A percentile compares a stretch with the other conserved stretches of the same genome.
Evolutionary conservation across 164 flowering plant species (phyloP).

Genomic region (Paratinospora sagittata): DNA sequence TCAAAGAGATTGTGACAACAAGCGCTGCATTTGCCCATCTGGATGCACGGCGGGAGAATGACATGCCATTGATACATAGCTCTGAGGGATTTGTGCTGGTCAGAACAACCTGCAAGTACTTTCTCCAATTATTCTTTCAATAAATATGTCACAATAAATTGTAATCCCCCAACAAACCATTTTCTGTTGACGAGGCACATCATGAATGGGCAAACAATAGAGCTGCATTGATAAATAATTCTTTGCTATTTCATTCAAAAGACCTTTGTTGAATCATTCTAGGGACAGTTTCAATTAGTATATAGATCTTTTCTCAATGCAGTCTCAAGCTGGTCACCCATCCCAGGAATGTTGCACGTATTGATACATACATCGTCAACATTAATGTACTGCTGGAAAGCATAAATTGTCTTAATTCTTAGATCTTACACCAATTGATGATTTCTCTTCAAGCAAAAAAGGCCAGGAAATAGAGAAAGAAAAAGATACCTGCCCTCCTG

Average conservation of each 20-base stretch:
- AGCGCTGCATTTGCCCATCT: conserved; percentile 99
- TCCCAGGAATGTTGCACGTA: neutral
- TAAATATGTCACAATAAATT: neutral
- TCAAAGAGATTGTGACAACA: conserved; percentile 69
- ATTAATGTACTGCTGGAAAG: neutral
- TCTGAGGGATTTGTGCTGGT: conserved; percentile 89
- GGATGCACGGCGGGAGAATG: conserved; percentile 90
- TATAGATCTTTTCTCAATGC: neutral
- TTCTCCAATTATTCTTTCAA: conserved; percentile 1
- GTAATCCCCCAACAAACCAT: neutral
- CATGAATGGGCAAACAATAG: neutral
- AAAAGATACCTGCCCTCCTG: conserved; percentile 89
- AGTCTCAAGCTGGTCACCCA: neutral
- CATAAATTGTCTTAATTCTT: neutral
- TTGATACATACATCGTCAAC: neutral
- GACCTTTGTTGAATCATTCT: neutral
- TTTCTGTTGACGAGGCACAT: neutral
- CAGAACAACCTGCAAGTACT: conserved; percentile 77
- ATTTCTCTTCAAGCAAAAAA: neutral
- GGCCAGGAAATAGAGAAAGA: neutral
- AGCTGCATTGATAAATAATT: neutral
- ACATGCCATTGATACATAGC: conserved; percentile 97
- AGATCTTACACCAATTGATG: neutral
- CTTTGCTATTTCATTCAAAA: too few species aligned
- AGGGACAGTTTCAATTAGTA: neutral